phyloP scores from a whole-genome alignment of 371 early-diverging fungal species.

The Syncephalis fuscata region DNA sequence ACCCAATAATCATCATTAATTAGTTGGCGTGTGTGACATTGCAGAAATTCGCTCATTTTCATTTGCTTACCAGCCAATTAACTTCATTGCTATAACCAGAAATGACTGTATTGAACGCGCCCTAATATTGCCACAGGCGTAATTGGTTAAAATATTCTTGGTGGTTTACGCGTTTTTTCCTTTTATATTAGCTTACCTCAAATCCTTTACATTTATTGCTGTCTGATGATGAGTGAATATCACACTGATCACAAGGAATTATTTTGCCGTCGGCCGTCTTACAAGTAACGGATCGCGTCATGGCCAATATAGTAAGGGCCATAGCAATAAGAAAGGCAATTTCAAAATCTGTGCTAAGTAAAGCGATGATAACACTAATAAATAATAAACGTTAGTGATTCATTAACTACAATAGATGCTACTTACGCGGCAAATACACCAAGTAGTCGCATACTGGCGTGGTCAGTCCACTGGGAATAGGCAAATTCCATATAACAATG shows the following conservation, averaged over 20 bases:
- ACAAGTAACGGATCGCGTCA: conserved; percentile 41
- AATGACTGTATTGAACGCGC: conserved; percentile 28
- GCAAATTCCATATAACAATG: no score
- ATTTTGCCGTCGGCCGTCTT: conserved; percentile 22
- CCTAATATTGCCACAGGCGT: not conserved
- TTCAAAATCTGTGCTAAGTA: conserved; percentile 33
- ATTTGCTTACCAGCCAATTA: conserved; percentile 46
- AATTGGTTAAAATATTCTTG: not conserved
- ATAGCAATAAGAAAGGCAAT: conserved; percentile 32
- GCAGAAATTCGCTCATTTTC: no score
- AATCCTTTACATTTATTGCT: conserved; percentile 29
- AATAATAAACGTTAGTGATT: no score
- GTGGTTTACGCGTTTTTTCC: no score
- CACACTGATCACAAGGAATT: conserved; percentile 34
- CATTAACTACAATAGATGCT: no score
- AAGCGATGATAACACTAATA: conserved; percentile 31
- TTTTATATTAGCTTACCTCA: conserved; percentile 12
- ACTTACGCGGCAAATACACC: no score
- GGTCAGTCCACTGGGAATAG: no score
- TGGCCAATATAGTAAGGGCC: conserved; percentile 25
- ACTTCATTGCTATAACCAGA: conserved; percentile 41
- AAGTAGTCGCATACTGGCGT: no score
- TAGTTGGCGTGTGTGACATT: no score
- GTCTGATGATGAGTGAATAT: conserved; percentile 1
- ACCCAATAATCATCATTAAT: no score